Conservation (phyloP, 192 early-diverging fungal species). For the Coemansia sp. region DNA sequence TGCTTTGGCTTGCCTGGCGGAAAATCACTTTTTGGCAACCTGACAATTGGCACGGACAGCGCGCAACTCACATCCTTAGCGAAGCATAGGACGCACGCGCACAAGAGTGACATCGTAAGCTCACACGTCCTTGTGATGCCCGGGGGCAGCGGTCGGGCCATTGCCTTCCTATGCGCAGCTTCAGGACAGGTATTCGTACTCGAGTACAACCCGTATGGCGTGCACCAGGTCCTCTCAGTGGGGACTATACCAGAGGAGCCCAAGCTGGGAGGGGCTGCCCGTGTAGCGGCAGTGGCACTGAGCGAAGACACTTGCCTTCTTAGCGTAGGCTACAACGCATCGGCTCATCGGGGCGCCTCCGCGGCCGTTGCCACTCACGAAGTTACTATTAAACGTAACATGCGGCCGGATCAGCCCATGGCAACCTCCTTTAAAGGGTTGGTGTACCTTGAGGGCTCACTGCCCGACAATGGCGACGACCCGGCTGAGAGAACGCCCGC, state of each 20-base stretch:
- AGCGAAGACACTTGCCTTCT: slow-evolving; percentile 12
- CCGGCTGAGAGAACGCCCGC: neutral
- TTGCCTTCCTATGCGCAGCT: slow-evolving; percentile 28
- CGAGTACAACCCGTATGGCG: slow-evolving; percentile 37
- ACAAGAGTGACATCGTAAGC: slow-evolving; percentile 22
- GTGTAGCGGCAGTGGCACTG: slow-evolving; percentile 13
- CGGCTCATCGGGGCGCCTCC: neutral
- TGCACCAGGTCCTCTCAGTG: slow-evolving; percentile 11
- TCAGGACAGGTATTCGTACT: slow-evolving; percentile 29
- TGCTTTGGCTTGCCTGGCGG: slow-evolving; percentile 37
- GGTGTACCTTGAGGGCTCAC: slow-evolving; percentile 3
- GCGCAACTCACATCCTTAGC: slow-evolving; percentile 35
- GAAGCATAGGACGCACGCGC: slow-evolving; percentile 5
- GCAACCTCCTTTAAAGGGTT: neutral
- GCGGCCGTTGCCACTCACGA: slow-evolving; percentile 18
- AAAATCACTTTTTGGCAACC: slow-evolving; percentile 28
- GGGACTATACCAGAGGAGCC: slow-evolving; percentile 7
- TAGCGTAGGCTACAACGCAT: slow-evolving; percentile 27
- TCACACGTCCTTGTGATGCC: slow-evolving; percentile 14
- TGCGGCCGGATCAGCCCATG: neutral
- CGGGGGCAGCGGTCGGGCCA: slow-evolving; percentile 13
- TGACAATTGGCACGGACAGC: slow-evolving; percentile 19
- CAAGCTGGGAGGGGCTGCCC: slow-evolving; percentile 17
- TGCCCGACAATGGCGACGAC: neutral
- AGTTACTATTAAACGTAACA: slow-evolving; percentile 9